phyloP scores from a whole-genome alignment of 192 early-diverging fungal genomes.

The Geranomyces michiganensis region DNA sequence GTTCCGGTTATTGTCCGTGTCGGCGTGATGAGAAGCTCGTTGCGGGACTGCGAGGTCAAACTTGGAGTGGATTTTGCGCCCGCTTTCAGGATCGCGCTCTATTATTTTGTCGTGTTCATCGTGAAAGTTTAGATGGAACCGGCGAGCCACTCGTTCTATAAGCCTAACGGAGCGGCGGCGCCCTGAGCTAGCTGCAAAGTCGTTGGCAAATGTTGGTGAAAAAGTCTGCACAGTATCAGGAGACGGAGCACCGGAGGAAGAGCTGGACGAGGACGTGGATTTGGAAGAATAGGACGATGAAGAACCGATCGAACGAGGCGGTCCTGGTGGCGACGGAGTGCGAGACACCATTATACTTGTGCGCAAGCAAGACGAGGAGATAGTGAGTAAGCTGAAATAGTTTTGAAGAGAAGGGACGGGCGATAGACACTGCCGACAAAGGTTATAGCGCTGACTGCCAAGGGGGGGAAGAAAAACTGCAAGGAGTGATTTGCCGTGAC shows the following conservation, averaged over 20 bases:
- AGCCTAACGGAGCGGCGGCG: not conserved
- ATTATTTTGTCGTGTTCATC: not conserved
- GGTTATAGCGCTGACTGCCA: too few relatives aligned
- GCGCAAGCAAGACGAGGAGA: too few relatives aligned
- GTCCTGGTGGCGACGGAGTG: not conserved
- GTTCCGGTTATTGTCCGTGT: not conserved
- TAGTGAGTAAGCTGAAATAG: too few relatives aligned
- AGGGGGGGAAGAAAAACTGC: too few relatives aligned
- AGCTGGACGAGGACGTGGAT: not conserved
- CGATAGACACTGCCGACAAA: too few relatives aligned
- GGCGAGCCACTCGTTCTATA: not conserved
- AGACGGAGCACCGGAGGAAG: not conserved
- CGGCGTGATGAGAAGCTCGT: not conserved
- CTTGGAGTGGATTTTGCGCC: not conserved
- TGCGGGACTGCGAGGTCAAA: not conserved
- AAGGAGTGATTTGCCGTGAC: too few relatives aligned
- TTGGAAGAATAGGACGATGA: not conserved
- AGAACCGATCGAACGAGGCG: not conserved
- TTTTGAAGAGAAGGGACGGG: too few relatives aligned
- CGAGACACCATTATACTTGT: not conserved
- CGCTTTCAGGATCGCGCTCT: not conserved
- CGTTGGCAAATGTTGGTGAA: not conserved
- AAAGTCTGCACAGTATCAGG: not conserved
- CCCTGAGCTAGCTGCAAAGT: not conserved
- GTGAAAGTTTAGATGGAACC: not conserved